Evolutionary conservation across 1,284 basidiomycete genomes (phyloP), one percentile per base, ranked within the genome.

Genomic region (Puccinia brachypodii): DNA sequence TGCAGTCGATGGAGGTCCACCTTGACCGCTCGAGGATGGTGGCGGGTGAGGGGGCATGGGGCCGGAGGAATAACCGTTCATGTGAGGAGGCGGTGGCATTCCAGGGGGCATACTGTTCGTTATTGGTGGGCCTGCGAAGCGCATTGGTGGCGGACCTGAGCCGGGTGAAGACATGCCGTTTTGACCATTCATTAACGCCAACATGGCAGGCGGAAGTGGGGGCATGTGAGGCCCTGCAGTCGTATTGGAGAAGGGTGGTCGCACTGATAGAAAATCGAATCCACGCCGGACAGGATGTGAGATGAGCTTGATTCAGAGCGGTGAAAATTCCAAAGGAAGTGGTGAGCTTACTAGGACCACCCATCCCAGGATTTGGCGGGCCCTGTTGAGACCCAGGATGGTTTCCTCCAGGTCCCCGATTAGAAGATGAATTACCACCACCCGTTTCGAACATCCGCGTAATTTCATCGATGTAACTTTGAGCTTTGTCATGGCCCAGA

Each of bases 391-490:
- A n/a, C 0, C 68, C 77, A 56, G 36, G 33, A 60, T 44, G 28
- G 38, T 50, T 50, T 8, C 36, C 58, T 36, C 68, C 68, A 42
- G 64, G 50, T 28, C 53, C 68, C 47, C 66, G 64, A 62, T 62
- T 62, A 13, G 66, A 71, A 8, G 82, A 82, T 28, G 82, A 77
- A 4, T 83, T 83, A 9, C 78, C 72, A 25, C 84, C 84, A 22
- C 84, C 84, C 42, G 90, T 90, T 87, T 98, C 94, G 86, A 97
- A 98, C 60, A 92, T 91, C 69, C 92, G 91, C 64, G 94, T 94
- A 86, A 99, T 95, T 86, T 95, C 94, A 89, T 98, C 95, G 86
- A 98, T 96, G 86, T 97, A 94, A 85, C 89, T 94, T 87, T 98
- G 96, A 16, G 96, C 94, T 87, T 96, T 95, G 88, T 97, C 94